Evolutionary conservation across 768 basidiomycete species (phyloP).

Genomic region (Amanita pallidorosea): DNA sequence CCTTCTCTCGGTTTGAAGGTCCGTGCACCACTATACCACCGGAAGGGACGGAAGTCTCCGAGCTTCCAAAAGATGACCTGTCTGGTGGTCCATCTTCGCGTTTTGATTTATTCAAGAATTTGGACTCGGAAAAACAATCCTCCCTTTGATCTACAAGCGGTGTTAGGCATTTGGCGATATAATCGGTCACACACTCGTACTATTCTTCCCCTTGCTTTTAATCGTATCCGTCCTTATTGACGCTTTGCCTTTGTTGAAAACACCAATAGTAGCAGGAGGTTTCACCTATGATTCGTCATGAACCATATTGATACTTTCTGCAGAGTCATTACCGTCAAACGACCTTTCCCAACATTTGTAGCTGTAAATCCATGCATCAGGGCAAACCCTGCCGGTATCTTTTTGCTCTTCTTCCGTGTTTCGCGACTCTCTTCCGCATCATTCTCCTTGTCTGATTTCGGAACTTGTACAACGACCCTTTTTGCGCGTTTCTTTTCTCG

Average conservation of each 20-base stretch:
- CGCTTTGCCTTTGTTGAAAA: constrained; percentile 58
- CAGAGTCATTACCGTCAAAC: constrained; percentile 41
- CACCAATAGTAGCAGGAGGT: constrained; percentile 34
- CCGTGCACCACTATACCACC: background rate
- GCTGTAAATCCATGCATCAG: constrained; percentile 62
- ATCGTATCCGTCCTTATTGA: constrained; percentile 29
- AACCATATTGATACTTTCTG: background rate
- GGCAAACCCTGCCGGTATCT: constrained; percentile 38
- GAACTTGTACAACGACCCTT: constrained; percentile 37
- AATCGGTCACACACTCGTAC: constrained; percentile 4
- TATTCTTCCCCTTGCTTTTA: constrained; percentile 17
- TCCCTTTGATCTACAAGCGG: background rate
- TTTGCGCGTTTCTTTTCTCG: constrained; percentile 53
- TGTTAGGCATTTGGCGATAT: background rate
- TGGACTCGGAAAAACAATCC: constrained; percentile 32
- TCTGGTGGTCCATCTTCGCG: background rate
- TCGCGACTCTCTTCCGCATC: constrained; percentile 14
- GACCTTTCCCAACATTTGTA: constrained; percentile 48
- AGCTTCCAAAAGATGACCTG: background rate
- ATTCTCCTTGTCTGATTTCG: constrained; percentile 6
- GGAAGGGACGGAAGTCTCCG: background rate
- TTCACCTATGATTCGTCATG: constrained; percentile 23
- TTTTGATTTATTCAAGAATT: constrained; percentile 27
- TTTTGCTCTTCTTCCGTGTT: constrained; percentile 17
- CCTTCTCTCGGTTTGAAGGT: background rate